Base-by-base conservation (phyloP, 164 flowering plant genomes). In the Liriodendron chinense region DNA sequence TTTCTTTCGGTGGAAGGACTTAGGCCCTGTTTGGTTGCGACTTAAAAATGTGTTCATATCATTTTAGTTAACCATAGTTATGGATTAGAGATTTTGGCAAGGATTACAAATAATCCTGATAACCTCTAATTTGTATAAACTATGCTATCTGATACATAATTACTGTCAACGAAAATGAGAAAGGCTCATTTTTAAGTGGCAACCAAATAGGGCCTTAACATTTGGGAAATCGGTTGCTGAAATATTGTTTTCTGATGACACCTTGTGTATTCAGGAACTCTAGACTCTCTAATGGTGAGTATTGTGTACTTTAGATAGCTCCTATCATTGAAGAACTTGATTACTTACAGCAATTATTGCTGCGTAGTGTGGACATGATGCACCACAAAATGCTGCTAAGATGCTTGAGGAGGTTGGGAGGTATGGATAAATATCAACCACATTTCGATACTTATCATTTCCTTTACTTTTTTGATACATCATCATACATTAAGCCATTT, bases 271-370 rank as follows among this genome's bases (percentile, higher is more conserved):
- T 59, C 89, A 93, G 96, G 98, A 65, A 94, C 94, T 75, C 86
- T 94, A 43, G 98, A 94, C 82, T 89, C 98, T 70, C 81, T 94
- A 47, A 82, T 94, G 93, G 98, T 89, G 87, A 90, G 95, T 87
- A 71, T n/a, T 69, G 43, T 65, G 13, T 71, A 28, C 65, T 75
- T 76, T 53, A 14, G 67, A 76, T 68, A 9, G 47, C 14, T 69
- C 26, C 22, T 70, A 43, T 47, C 16, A 77, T 81, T 74, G 43
- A n/a, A 21, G 50, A 56, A 49, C 13, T 7, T 72, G 53, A 43
- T 83, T 78, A 76, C 78, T 76, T 5, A 75, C 61, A 12, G 47
- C 48, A 66, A 25, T 6, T 75, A 69, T 75, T 73, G 79, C 13
- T 75, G 22, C 72, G 80, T 79, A 92, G 98, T 94, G 98, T 83